A percentile compares a stretch with the other conserved stretches of the same genome.
These are phyloP conservation scores for Choiromyces venosus DNA, from an alignment of 495 filamentous ascomycete species.

Conservation along the genomic window DNA sequence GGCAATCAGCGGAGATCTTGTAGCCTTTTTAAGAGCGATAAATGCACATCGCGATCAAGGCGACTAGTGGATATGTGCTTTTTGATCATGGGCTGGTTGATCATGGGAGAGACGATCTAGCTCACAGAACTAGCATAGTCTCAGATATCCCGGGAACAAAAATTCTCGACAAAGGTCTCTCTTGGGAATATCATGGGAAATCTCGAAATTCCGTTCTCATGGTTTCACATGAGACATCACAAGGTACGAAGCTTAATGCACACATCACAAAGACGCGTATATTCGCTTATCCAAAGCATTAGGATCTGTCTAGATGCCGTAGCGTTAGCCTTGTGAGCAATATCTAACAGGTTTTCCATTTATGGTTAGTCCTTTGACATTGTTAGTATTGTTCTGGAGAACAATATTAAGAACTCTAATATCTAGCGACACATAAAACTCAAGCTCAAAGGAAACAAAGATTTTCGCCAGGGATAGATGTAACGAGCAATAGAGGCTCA, in stretches of 20 bases:
- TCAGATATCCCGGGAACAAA: background rate
- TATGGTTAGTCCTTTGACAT: slow-evolving; percentile 12
- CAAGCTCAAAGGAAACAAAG: background rate
- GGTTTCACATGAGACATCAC: background rate
- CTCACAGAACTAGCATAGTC: background rate
- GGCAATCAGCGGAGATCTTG: background rate
- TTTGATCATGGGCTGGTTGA: background rate
- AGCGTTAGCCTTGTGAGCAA: background rate
- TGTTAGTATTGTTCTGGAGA: slow-evolving; percentile 25
- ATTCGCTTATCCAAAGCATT: background rate
- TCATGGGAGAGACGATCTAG: background rate
- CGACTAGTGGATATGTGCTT: background rate
- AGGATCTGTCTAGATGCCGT: background rate
- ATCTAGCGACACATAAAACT: background rate
- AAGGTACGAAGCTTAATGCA: background rate
- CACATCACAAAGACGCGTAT: background rate
- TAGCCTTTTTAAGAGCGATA: background rate
- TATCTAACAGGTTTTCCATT: background rate
- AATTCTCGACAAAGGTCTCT: background rate
- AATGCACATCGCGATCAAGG: background rate
- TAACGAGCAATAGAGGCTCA: background rate
- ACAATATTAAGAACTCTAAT: slow-evolving; percentile 31
- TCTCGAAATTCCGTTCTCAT: background rate
- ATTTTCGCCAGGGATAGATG: background rate
- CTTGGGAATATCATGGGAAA: background rate